phyloP scores from a whole-genome alignment of 768 basidiomycete genomes.

The Lactifluus piperatus region DNA sequence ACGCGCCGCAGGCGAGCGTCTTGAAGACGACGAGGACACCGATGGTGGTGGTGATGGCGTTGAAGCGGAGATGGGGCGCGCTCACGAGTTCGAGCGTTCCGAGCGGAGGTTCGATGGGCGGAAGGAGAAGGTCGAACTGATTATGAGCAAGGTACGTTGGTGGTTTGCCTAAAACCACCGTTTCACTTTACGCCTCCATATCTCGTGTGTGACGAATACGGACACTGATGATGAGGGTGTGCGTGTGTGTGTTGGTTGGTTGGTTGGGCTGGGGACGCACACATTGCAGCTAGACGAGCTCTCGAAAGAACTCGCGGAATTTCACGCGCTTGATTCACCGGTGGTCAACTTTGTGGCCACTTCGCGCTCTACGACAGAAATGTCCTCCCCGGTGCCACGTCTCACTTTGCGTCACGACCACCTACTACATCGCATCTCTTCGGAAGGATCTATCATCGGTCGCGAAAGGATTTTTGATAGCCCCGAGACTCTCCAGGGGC shows the following conservation, averaged over 20 bases:
- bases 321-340: constrained; percentile 38
- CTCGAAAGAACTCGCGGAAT: constrained; percentile 33
- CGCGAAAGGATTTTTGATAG: constrained; percentile 25
- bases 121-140: constrained; percentile 57
- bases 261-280: no score
- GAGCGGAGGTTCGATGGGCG: constrained; percentile 61
- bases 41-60: not conserved
- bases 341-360: constrained; percentile 29
- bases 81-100: constrained; percentile 60
- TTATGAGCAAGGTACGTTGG: constrained; percentile 67
- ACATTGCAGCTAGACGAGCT: constrained; percentile 48
- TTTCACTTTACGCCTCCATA: not conserved
- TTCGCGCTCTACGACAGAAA: constrained; percentile 27
- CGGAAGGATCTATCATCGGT: not conserved
- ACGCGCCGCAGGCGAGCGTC: constrained; percentile 9
- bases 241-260: no score
- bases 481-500: constrained; percentile 24
- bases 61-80: constrained; percentile 29
- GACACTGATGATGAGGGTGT: not conserved
- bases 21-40: not conserved
- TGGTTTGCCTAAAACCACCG: no score
- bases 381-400: constrained; percentile 22
- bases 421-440: constrained; percentile 17
- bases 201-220: not conserved
- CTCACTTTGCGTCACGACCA: constrained; percentile 22